Evolutionary conservation across 306 rosid genomes (phyloP).

Genomic region (Prunus armeniaca): DNA sequence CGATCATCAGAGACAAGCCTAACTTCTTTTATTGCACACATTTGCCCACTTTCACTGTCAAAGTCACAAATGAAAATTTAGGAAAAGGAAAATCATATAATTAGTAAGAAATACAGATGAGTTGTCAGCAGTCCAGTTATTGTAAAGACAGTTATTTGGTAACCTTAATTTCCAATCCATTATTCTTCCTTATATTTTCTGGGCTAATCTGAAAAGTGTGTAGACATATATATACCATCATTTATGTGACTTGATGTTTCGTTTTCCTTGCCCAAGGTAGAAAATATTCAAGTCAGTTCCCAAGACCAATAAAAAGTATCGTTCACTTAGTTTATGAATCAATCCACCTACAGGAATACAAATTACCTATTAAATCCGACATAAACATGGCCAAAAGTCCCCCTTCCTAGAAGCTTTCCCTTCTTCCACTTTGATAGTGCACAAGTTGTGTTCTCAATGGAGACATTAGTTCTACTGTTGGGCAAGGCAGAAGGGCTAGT

Average conservation of each 20-base stretch:
- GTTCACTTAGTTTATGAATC: neutral
- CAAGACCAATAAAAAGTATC: neutral
- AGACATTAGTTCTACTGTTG: slow-evolving; percentile 32
- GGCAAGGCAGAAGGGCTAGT: slow-evolving; percentile 73
- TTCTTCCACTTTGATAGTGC: slow-evolving; percentile 75
- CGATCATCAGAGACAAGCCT: slow-evolving; percentile 77
- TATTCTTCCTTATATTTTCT: neutral
- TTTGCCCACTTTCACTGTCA: slow-evolving; percentile 90
- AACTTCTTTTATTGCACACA: slow-evolving; percentile 99
- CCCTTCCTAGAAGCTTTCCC: slow-evolving; percentile 94
- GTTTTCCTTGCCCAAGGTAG: neutral
- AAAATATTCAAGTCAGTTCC: neutral
- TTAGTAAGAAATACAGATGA: neutral
- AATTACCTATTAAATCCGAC: slow-evolving; percentile 83
- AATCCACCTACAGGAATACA: neutral
- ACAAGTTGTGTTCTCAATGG: slow-evolving; percentile 32
- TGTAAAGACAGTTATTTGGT: neutral
- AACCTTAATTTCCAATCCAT: neutral
- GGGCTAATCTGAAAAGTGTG: neutral
- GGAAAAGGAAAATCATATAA: slow-evolving; percentile 25
- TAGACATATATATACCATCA: neutral
- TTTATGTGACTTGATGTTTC: neutral
- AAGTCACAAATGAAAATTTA: slow-evolving; percentile 36
- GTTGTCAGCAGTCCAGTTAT: neutral
- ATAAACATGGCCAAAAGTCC: slow-evolving; percentile 95